These are phyloP conservation scores for Athelia sp. DNA, from an alignment of 1,284 basidiomycete genomes.

Conservation along the genomic window DNA sequence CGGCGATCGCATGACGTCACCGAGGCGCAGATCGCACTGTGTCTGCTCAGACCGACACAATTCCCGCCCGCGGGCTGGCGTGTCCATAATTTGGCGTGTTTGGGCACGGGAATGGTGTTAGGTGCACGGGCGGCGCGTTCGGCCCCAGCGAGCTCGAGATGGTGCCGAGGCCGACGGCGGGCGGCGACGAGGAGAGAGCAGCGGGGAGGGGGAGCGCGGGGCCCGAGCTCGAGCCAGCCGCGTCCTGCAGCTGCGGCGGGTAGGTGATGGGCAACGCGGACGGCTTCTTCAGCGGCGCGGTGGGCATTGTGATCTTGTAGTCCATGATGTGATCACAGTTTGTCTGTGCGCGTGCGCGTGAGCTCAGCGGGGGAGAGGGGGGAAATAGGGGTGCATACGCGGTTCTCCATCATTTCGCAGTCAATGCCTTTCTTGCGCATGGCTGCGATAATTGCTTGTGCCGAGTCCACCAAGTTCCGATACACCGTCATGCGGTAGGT, in stretches of 20 bases:
- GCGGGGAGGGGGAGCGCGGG: no score
- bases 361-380: not conserved
- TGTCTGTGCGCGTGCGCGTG: constrained; percentile 23
- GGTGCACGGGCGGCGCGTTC: not conserved
- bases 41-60: no score
- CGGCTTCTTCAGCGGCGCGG: not conserved
- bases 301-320: constrained; percentile 25
- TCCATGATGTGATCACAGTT: constrained; percentile 61
- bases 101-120: no score
- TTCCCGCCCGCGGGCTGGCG: no score
- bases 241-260: no score
- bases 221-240: no score
- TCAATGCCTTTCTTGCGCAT: constrained; percentile 89
- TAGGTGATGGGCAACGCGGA: not conserved
- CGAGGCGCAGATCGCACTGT: no score
- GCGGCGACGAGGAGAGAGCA: no score
- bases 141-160: not conserved
- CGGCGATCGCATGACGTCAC: no score
- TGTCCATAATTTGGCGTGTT: no score
- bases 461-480: constrained; percentile 84
- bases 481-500: constrained; percentile 81
- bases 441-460: constrained; percentile 85
- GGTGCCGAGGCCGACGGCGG: no score
- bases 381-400: constrained; percentile 48
- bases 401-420: constrained; percentile 73